Evolutionary conservation across 2,329 filamentous ascomycete genomes (phyloP).

Genomic region (Volutella citrinella): DNA sequence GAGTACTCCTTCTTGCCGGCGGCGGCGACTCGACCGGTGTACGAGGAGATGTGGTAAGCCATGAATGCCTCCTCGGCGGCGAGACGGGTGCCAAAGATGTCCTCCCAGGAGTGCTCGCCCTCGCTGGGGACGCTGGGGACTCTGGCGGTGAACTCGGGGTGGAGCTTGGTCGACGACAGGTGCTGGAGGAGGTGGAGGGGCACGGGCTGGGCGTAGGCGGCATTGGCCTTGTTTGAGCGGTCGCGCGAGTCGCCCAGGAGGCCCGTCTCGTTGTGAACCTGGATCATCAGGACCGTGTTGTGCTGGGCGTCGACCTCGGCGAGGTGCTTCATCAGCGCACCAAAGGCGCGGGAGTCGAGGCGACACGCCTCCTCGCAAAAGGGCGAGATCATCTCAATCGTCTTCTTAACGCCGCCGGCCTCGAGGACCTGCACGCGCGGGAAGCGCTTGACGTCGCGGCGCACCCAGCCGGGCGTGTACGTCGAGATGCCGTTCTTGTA

Average conservation of each 20-base stretch:
- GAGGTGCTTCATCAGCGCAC: constrained; percentile 29
- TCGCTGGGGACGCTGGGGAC: constrained; percentile 22
- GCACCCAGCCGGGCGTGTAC: constrained; percentile 34
- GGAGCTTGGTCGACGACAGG: constrained; percentile 20
- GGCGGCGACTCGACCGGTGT: constrained; percentile 31
- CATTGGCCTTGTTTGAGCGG: constrained; percentile 37
- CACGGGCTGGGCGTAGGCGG: constrained; percentile 35
- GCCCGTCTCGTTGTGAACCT: constrained; percentile 56
- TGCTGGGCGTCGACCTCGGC: constrained; percentile 42
- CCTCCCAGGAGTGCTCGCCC: constrained; percentile 28
- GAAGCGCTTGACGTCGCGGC: constrained; percentile 32
- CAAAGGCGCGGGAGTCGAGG: constrained; percentile 32
- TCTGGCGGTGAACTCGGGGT: constrained; percentile 27
- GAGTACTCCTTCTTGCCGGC: constrained; percentile 32
- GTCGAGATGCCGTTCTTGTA: constrained; percentile 39
- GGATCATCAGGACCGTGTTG: constrained; percentile 52
- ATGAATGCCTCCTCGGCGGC: constrained; percentile 35
- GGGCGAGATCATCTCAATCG: constrained; percentile 32
- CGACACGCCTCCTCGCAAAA: constrained; percentile 25
- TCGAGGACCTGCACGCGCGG: constrained; percentile 31
- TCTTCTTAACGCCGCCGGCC: constrained; percentile 29
- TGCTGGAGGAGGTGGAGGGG: constrained; percentile 26
- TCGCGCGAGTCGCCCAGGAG: constrained; percentile 51
- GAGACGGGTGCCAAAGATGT: constrained; percentile 28
- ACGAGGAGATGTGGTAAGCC: constrained; percentile 33